Base-by-base conservation (phyloP, 2,329 filamentous ascomycete genomes). In the Colletotrichum sp. region DNA sequence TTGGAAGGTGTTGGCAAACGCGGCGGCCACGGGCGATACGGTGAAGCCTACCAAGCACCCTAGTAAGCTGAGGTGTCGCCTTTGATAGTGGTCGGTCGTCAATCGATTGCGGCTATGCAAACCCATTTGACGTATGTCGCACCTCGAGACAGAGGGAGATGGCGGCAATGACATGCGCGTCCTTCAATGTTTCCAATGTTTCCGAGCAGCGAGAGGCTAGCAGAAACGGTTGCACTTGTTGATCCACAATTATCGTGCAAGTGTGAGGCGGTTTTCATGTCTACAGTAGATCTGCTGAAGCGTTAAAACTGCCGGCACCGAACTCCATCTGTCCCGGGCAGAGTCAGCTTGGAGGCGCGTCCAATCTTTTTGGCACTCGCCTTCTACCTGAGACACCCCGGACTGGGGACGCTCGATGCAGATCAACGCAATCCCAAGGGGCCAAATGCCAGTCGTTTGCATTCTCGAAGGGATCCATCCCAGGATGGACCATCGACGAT, bases 381-480 rank as follows among this genome's bases (percentile, higher is more conserved):
- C 52, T 15, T 65, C 12, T 65, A 69, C 61, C 22, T 44, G 65
- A 76, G 74, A 74, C 74, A 74, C 59, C 70, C 64, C 49, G 64
- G 70, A 69, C 70, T 62, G 36, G 49, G 63, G 59, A 74, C 49
- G 44, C 32, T 39, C 44, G 44, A 65, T 52, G 70, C n/a, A 74
- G 74, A 74, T 74, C 65, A 68, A 57, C 73, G 73, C 39, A 68
- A 34, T 69, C 19, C 49, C 36, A 34, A 64, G 70, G 71, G 59
- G 64, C 27, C 63, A 11, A 64, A 74, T 49, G 64, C 59, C 64
- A 64, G 64, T 74, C 29, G 74, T 74, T 76, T 76, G 70, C 74
- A 69, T 76, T 72, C 69, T 75, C 59, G 49, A 73, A 69, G 71
- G 59, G 34, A 36, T 65, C 57, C 44, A 49, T 65, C 59, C 62